These are phyloP conservation scores for Colletotrichum godetiae DNA, from an alignment of 2,329 filamentous ascomycete species.

Conservation along the genomic window DNA sequence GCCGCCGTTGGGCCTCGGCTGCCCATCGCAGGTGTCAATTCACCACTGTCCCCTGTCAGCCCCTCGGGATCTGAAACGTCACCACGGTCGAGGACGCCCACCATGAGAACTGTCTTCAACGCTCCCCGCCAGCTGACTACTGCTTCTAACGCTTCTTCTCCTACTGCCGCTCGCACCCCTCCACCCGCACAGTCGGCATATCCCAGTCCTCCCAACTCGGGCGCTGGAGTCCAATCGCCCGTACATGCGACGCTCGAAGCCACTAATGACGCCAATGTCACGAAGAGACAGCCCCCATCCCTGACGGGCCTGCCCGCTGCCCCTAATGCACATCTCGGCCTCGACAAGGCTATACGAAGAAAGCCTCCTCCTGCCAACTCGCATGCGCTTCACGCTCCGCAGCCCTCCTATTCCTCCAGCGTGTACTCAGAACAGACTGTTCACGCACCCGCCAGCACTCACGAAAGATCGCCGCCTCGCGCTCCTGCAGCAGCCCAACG, in stretches of 20 bases:
- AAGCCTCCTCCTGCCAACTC: slow-evolving; percentile 53
- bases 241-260: slow-evolving; percentile 36
- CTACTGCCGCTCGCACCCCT: slow-evolving; percentile 27
- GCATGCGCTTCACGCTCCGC: slow-evolving; percentile 31
- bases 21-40: slow-evolving; percentile 37
- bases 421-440: slow-evolving; percentile 43
- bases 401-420: slow-evolving; percentile 43
- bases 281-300: slow-evolving; percentile 24
- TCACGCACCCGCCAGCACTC: slow-evolving; percentile 32
- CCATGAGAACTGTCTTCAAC: slow-evolving; percentile 46
- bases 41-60: slow-evolving; percentile 45
- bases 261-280: slow-evolving; percentile 9
- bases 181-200: slow-evolving; percentile 40
- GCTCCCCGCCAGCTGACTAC: slow-evolving; percentile 33
- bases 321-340: slow-evolving; percentile 31
- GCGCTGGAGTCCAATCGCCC: slow-evolving; percentile 32
- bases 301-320: slow-evolving; percentile 21
- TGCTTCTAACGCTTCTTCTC: slow-evolving; percentile 39
- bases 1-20: slow-evolving; percentile 40
- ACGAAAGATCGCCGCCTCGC: slow-evolving; percentile 37
- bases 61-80: slow-evolving; percentile 49
- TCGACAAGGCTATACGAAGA: slow-evolving; percentile 54
- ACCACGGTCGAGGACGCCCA: slow-evolving; percentile 40
- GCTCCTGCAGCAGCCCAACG: not conserved
- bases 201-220: slow-evolving; percentile 48